Evolutionary conservation across 805 yeast species (phyloP), one percentile per base, ranked within the genome.

Genomic region (Wickerhamiella bombiphila): DNA sequence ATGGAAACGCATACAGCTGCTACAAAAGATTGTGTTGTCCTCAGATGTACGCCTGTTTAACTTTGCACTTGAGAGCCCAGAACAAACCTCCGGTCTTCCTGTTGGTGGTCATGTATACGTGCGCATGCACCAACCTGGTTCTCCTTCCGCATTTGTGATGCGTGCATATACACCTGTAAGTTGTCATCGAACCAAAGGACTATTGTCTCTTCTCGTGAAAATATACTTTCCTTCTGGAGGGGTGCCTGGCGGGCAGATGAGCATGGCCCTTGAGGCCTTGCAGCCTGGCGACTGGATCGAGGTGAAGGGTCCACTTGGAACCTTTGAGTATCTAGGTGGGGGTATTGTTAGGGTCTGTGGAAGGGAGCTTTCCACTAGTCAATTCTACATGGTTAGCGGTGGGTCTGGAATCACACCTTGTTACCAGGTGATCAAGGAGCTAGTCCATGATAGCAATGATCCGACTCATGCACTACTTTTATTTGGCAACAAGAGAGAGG

Each of bases 381-480:
- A 70, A 39, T 70, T 70, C 47, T 52, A 67, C 21, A 66, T 70
- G 62, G 61, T 70, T 47, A 69, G 71, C 37, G 75, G 74, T 42
- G 75, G 75, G 38, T 56, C 70, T 22, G 74, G 74, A 36, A 69
- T 70, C 50, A 68, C 75, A 22, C 75, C 74, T 16, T 65, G 66
- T 48, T 69, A 64, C 53, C 74, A 68, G 52, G 66, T 69, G 49
- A 48, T 69, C 36, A 63, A 64, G 41, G 69, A 65, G 50, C 64
- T 69, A 43, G 53, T 64, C 40, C 54, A 57, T 46, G 60, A 63
- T 51, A 64, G 64, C 5, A 60, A 59, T 15, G 72, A 67, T 52
- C 56, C 58, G 36, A 67, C 73, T 40, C 54, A 61, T 50, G 65
- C 68, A 32, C 55, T 58, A 33, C 58, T 69, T 49, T 61, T 53